Base-by-base conservation (phyloP, 208 protist species). In the Trypanosoma theileri region DNA sequence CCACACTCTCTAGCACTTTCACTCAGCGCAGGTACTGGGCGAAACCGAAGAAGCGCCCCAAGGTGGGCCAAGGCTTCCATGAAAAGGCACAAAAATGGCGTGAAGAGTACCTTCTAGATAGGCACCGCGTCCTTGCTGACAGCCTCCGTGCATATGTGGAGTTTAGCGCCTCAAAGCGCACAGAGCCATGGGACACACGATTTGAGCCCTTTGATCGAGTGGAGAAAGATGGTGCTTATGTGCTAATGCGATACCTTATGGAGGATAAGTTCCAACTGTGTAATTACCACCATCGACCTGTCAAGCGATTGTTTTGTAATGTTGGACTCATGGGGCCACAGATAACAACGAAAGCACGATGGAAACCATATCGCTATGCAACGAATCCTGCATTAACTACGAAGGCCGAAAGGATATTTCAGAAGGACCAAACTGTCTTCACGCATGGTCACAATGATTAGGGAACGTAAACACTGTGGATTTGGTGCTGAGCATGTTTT, bases 31-130 rank as follows among this genome's bases (percentile, higher is more conserved):
- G 91, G 45, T 96, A 88, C 58, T 96, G 88, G 87, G 77, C 85
- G 31, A 96, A 96, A 72, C 91, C 91, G 26, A 96, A 94, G 71
- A 93, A 92, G 55, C 84, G 91, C 2, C 88, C 88, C n/a, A 96
- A 96, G 62, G 91, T 96, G 6, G 88, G 91, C 26, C 59, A 83
- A 17, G 88, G 88, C 14, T 96, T 94, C 75, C 88, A 94, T 52
- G 86, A 96, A 55, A 94, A 96, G 66, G 91, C 91, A 8, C 91
- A 96, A 77, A 91, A 85, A 59, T 96, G 91, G 88, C 79, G 91
- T 22, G 88, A 92, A 13, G 88, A 96, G 76, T 96, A 91, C 50
- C 81, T 94, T 16, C 81, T 94, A 2, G 91, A 96, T 69, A 86
- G 88, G 40, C 91, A 96, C 64, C 77, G 88, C 44, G 81, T 94